Base-by-base conservation (phyloP, 495 filamentous ascomycete genomes). In the Pseudotulostoma volvatum region DNA sequence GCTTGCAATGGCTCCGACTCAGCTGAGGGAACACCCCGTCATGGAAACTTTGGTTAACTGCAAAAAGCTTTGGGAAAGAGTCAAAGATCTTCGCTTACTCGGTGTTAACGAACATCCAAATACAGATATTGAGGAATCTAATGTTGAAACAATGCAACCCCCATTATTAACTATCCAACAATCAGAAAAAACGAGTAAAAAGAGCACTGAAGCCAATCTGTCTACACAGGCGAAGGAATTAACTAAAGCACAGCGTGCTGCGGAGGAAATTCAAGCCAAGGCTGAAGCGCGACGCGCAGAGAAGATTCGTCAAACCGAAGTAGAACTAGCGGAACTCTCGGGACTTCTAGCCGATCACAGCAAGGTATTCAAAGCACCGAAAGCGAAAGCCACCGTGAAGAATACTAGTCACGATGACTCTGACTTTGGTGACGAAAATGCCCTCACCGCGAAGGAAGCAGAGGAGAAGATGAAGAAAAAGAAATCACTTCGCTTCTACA, bases 401-500 rank as follows among this genome's bases (percentile, higher is more conserved):
- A 25, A 38, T 13, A 20, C 30, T 33, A 50, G 63, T 31, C 63
- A 55, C 21, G 58, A 65, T 5, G 64, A 72, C 38, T 77, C 73
- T 15, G 79, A 84, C 53, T 73, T 83, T 33, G 78, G 76, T 40
- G 79, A 84, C 36, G 75, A 77, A 48, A 64, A 65, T 23, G 54
- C 62, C 17, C 64, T 83, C 33, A 73, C 71, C 14, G 56, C 69
- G 1, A 56, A 65, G 18, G 79, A 83, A 41, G 77, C 79, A 0
- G 79, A 78, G 36, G 82, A 90, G 43, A 97, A 96, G 60, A 81
- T 76, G 2, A 65, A 68, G 35, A 77, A 79, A 48, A 93, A 86
- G 66, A 90, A 87, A 59, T 81, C 68, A 43, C 74, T 97, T 30
- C 77, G 83, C 38, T 97, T 97, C 62, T 95, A 97, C 68, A 94